Percentiles rank a stretch among this genome's conserved stretches.
Conservation (phyloP, 495 filamentous ascomycete species). For the Penicillium roqueforti region DNA sequence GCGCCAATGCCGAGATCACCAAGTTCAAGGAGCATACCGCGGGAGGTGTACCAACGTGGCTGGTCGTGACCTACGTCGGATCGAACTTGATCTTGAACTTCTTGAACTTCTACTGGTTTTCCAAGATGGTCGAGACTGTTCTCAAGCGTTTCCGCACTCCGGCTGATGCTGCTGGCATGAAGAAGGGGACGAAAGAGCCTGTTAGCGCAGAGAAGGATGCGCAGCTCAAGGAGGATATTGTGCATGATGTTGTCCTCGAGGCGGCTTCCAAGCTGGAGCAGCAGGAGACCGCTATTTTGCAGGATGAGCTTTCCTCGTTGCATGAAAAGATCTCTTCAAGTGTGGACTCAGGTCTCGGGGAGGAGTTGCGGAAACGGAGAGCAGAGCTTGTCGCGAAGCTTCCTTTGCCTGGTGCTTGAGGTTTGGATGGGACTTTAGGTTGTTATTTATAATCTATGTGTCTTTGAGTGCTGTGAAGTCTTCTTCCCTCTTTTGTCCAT, state of each 20-base stretch:
- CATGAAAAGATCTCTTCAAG: constrained; percentile 26
- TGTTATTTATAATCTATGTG: not conserved
- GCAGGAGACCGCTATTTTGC: constrained; percentile 31
- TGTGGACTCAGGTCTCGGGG: constrained; percentile 21
- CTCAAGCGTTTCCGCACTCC: constrained; percentile 73
- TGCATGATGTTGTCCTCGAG: constrained; percentile 34
- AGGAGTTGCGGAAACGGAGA: constrained; percentile 31
- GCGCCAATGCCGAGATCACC: constrained; percentile 46
- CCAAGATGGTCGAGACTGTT: constrained; percentile 92
- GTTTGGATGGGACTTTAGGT: not conserved
- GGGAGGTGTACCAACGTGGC: constrained; percentile 67
- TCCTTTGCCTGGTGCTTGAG: constrained; percentile 16
- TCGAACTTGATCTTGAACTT: constrained; percentile 78
- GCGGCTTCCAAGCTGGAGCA: constrained; percentile 35
- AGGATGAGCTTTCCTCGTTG: constrained; percentile 22
- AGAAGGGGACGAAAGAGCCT: constrained; percentile 9
- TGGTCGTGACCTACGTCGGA: constrained; percentile 68
- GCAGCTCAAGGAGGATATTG: constrained; percentile 23
- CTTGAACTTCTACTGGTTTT: constrained; percentile 95
- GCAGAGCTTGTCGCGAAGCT: constrained; percentile 21
- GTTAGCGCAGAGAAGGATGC: constrained; percentile 9
- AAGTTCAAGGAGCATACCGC: constrained; percentile 46
- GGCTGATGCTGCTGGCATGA: constrained; percentile 10
- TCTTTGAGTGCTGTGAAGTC: not conserved
- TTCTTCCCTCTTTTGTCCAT: not conserved